Conservation (phyloP, 2,329 filamentous ascomycete species). For the Aspergillus sp. region DNA sequence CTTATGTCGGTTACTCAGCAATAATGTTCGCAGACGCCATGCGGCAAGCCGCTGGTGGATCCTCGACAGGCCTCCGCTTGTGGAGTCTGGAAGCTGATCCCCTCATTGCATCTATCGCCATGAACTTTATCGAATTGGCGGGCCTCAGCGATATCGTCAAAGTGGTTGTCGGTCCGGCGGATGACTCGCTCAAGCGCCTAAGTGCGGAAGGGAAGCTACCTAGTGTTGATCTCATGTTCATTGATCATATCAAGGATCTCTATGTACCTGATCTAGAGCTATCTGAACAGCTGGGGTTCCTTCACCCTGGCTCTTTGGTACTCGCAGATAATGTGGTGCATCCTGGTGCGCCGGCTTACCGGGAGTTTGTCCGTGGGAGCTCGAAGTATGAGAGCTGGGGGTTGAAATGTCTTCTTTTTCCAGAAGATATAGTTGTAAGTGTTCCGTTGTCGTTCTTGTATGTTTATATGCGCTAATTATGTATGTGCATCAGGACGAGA, state of each 20-base stretch:
- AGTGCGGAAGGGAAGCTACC: constrained; percentile 54
- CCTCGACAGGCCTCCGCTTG: constrained; percentile 53
- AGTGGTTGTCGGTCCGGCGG: constrained; percentile 69
- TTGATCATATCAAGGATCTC: constrained; percentile 65
- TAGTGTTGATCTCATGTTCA: not conserved
- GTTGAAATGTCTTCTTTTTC: not conserved
- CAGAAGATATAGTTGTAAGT: not conserved
- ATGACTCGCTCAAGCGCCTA: constrained; percentile 63
- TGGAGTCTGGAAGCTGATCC: constrained; percentile 73
- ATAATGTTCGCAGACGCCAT: constrained; percentile 72
- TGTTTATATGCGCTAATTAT: not conserved
- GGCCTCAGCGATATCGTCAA: constrained; percentile 69
- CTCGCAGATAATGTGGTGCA: constrained; percentile 49
- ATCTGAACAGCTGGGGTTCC: constrained; percentile 68
- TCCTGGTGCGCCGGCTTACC: constrained; percentile 49
- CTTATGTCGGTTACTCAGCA: constrained; percentile 80
- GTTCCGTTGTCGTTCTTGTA: not conserved
- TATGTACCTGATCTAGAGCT: constrained; percentile 75
- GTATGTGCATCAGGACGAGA: not conserved
- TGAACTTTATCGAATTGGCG: constrained; percentile 69
- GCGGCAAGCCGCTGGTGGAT: constrained; percentile 59
- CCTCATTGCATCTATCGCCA: constrained; percentile 71
- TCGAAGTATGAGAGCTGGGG: constrained; percentile 2
- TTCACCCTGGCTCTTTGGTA: constrained; percentile 56
- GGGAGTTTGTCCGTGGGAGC: constrained; percentile 62